These are phyloP conservation scores for Moesziomyces globuligerus DNA, from an alignment of 1,284 basidiomycete species.

Conservation along the genomic window DNA sequence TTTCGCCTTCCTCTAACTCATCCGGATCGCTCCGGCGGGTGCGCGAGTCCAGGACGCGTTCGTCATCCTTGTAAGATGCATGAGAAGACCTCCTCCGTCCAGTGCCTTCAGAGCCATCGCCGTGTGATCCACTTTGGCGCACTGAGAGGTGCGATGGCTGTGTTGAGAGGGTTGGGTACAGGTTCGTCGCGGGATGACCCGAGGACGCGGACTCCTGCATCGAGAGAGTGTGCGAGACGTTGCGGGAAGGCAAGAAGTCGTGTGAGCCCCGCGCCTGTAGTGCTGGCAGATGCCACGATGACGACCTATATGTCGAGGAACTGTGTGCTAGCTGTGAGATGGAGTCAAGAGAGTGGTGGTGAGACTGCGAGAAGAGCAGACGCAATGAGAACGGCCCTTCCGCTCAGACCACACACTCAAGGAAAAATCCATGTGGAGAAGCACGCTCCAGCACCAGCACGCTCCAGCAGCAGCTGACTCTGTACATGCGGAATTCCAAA, in stretches of 20 bases:
- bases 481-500: conserved; percentile 3
- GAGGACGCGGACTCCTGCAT: conserved; percentile 11
- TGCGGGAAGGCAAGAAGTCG: background rate
- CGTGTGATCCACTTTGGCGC: background rate
- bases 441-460: too few species aligned
- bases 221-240: background rate
- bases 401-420: background rate
- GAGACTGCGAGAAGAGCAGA: background rate
- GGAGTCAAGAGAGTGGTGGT: background rate
- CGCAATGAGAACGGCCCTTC: background rate
- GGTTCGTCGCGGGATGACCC: background rate
- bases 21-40: conserved; percentile 9
- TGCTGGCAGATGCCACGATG: too few species aligned
- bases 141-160: conserved; percentile 21
- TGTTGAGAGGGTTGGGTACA: conserved; percentile 17
- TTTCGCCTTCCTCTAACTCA: conserved; percentile 48
- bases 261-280: too few species aligned
- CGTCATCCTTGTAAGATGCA: background rate
- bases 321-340: too few species aligned
- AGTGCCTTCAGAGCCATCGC: background rate
- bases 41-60: background rate
- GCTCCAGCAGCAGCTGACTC: background rate
- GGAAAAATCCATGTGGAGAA: background rate
- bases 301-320: too few species aligned
- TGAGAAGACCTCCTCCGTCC: background rate